A percentile compares a stretch with the other conserved stretches of the same genome.
Conservation (phyloP, 2,329 filamentous ascomycete species). For the Aureobasidium subglaciale region DNA sequence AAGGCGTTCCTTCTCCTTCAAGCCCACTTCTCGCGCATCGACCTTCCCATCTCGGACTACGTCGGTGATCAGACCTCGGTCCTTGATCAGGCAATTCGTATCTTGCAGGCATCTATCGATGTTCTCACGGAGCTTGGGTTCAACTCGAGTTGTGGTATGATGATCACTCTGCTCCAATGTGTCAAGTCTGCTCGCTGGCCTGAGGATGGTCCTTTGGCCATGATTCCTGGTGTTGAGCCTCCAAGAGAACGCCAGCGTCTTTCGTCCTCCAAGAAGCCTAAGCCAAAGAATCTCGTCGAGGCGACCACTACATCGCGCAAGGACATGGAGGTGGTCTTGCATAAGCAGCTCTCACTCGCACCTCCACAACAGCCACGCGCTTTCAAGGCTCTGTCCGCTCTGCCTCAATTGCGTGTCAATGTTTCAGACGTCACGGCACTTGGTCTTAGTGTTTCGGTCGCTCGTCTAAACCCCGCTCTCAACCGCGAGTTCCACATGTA, state of each 20-base stretch:
- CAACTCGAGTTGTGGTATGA: slow-evolving; percentile 66
- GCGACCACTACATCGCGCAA: slow-evolving; percentile 29
- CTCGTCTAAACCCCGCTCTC: slow-evolving; percentile 58
- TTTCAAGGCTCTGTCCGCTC: slow-evolving; percentile 52
- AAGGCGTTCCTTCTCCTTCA: slow-evolving; percentile 92
- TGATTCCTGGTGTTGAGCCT: slow-evolving; percentile 64
- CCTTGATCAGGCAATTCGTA: slow-evolving; percentile 91
- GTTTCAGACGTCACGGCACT: slow-evolving; percentile 55
- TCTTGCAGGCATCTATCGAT: slow-evolving; percentile 91
- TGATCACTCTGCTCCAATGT: slow-evolving; percentile 81
- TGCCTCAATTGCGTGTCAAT: slow-evolving; percentile 63
- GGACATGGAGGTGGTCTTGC: slow-evolving; percentile 33
- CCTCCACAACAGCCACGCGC: slow-evolving; percentile 41
- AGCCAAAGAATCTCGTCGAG: slow-evolving; percentile 32
- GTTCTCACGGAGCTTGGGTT: slow-evolving; percentile 85
- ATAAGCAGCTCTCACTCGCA: slow-evolving; percentile 47
- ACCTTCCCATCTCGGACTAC: slow-evolving; percentile 92
- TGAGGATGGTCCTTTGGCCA: slow-evolving; percentile 66
- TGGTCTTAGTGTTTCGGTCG: slow-evolving; percentile 57
- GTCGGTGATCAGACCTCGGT: slow-evolving; percentile 86
- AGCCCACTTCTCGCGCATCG: slow-evolving; percentile 87
- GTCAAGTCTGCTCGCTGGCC: slow-evolving; percentile 94
- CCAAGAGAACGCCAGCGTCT: slow-evolving; percentile 38
- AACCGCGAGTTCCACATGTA: slow-evolving; percentile 69
- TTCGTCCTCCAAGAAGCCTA: slow-evolving; percentile 26